Evolutionary conservation across 305 asterid species (phyloP), one percentile per base, ranked within the genome.

Genomic region (Plantago lanceolata): DNA sequence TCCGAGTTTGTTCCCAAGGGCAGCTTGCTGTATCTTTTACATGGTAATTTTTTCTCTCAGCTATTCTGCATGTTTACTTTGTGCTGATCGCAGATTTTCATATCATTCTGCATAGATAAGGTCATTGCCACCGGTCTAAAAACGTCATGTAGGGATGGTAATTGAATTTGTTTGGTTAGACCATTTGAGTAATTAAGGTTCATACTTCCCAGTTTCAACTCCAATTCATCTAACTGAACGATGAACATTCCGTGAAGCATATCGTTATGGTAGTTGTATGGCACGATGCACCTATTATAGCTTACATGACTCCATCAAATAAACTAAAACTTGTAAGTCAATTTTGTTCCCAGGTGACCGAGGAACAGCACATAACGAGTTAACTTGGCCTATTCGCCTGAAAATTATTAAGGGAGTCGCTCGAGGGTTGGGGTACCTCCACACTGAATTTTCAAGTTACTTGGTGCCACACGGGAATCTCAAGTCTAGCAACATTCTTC

Each of bases 381-480:
- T 89, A 18, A 84, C 74, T 2, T 87, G 97, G 97, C 68, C 79
- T 0, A 78, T 72, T 2, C 87, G 97, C 2, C 73, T 87, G 58
- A 83, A 74, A 66, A 84, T 93, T 64, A 81, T 89, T 49, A 82
- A 84, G 19, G 96, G 99, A 40, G 76, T 87, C 4, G 94, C 87
- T 0, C 84, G 82, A 0, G 99, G 97, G 14, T 73, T 90, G 86
- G 85, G 81, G n/a, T 93, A 72, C 76, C 90, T 93, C 57, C 97
- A 89, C 82, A 75, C 81, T 0, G 94, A 89, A 26, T 87, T 85
- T 31, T 58, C 88, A 35, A 51, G 72, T 21, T 56, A 72, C 21
- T 86, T 79, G 12, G 71, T 87, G 8, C 99, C 96, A 43, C 99
- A 93, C 44, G 97, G 99, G 16, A 85, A 93, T 40, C 92, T 89